phyloP scores from a whole-genome alignment of 148 eudicot genomes.

The Cornus controversa region DNA sequence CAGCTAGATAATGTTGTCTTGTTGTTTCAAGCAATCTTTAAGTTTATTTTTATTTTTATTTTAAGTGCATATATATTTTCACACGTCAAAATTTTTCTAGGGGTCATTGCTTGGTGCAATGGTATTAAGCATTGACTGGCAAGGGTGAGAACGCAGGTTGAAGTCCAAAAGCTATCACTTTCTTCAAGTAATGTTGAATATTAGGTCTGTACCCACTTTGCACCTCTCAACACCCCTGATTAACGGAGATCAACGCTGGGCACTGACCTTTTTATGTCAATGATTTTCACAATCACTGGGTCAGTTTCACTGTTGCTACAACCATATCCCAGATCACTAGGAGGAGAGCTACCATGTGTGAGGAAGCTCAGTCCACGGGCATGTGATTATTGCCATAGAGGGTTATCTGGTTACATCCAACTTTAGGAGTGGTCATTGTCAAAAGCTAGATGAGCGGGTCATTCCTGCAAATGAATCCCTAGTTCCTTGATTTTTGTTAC shows the following conservation, averaged over 20 bases:
- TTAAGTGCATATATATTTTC: too few species aligned
- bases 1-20: background rate
- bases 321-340: background rate
- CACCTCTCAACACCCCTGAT: too few species aligned
- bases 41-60: background rate
- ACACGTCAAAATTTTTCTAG: too few species aligned
- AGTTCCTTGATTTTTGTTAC: background rate
- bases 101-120: too few species aligned
- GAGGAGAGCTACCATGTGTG: background rate
- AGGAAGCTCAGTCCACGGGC: background rate
- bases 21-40: background rate
- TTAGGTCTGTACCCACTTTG: too few species aligned
- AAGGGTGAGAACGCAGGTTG: too few species aligned
- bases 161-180: too few species aligned
- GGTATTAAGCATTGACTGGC: too few species aligned
- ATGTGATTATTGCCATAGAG: background rate
- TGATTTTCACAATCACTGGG: background rate
- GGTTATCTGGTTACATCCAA: constrained; percentile 2
- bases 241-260: too few species aligned
- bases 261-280: too few species aligned
- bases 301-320: background rate
- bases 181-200: too few species aligned
- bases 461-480: background rate
- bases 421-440: background rate
- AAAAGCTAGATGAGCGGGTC: background rate